Base-by-base conservation (phyloP, 164 flowering plant genomes). In the Taxillus chinensis region DNA sequence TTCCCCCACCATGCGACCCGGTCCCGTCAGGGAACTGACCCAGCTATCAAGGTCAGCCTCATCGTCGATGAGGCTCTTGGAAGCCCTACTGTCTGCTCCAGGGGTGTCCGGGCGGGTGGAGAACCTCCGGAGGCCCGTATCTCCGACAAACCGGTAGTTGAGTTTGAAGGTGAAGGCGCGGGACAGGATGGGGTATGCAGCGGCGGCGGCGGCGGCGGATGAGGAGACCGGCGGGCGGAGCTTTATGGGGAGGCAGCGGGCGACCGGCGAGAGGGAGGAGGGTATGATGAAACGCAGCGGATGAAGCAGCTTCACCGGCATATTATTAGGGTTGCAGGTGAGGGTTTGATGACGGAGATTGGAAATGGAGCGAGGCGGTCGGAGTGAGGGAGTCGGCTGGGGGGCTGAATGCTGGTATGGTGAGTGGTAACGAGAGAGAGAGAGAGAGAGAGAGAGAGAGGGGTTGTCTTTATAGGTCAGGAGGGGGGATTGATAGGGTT, bases 11-110 rank as follows among this genome's bases (percentile, higher is more conserved):
- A 1, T 7, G 13, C 3, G 4, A 8, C 51, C 27, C 27, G 27
- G 27, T 27, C 27, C 27, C 27, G 27, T 71, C 80, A 86, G 69
- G 9, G 71, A 85, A 67, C 83, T 70, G 38, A 85, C 82, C 91
- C 87, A 83, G 67, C 82, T 81, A 67, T 80, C 81, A 61, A 89
- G 71, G 11, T 89, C 92, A 12, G 79, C 86, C 70, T 89, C 92
- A 65, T 89, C 92, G 55, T 89, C 91, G 50, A 86, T 60, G 43
- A 89, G 62, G 61, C 91, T 89, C 83, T 78, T 83, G 3, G 82
- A 66, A 10, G 68, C 68, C 38, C 74, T 55, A 27, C 41, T 48
- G 17, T 38, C 75, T 7, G 80, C 55, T 10, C 76, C 69, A 60
- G 68, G 53, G 14, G 79, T 69, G 57, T 63, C 60, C 14, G 83